Percentiles rank a stretch among this genome's conserved stretches.
phyloP scores from a whole-genome alignment of 2,329 filamentous ascomycete species.

The Metarhizium album region DNA sequence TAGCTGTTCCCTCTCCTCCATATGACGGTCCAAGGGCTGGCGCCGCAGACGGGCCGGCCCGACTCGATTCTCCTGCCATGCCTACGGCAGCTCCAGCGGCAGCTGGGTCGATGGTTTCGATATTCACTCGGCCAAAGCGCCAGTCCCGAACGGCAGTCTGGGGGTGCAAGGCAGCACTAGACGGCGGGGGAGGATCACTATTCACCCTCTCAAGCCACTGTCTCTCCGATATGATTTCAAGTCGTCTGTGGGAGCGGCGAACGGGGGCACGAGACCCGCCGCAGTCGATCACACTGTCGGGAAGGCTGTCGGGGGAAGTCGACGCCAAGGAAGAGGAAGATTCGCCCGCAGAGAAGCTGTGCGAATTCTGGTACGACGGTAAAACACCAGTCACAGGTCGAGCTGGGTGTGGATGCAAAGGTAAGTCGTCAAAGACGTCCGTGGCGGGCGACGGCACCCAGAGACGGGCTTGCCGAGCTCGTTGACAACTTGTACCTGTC shows the following conservation, averaged over 20 bases:
- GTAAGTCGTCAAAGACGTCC: conserved; percentile 45
- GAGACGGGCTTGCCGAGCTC: conserved; percentile 15
- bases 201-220: conserved; percentile 29
- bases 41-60: conserved; percentile 36
- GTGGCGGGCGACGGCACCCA: conserved; percentile 41
- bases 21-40: conserved; percentile 43
- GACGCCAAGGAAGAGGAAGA: neutral
- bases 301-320: neutral
- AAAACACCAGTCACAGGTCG: conserved; percentile 14
- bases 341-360: neutral
- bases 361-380: neutral
- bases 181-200: conserved; percentile 32
- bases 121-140: conserved; percentile 67
- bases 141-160: conserved; percentile 54
- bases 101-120: conserved; percentile 69
- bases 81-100: conserved; percentile 10
- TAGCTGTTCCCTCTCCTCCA: conserved; percentile 57
- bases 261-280: conserved; percentile 28
- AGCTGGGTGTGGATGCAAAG: conserved; percentile 30
- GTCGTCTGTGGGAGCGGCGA: conserved; percentile 22
- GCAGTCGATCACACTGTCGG: conserved; percentile 37
- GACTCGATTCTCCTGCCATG: conserved; percentile 27
- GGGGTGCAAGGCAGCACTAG: conserved; percentile 33
- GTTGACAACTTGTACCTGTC: conserved; percentile 6
- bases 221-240: conserved; percentile 27